phyloP scores from a whole-genome alignment of 2,329 filamentous ascomycete species.

The Alternaria metachromatica region DNA sequence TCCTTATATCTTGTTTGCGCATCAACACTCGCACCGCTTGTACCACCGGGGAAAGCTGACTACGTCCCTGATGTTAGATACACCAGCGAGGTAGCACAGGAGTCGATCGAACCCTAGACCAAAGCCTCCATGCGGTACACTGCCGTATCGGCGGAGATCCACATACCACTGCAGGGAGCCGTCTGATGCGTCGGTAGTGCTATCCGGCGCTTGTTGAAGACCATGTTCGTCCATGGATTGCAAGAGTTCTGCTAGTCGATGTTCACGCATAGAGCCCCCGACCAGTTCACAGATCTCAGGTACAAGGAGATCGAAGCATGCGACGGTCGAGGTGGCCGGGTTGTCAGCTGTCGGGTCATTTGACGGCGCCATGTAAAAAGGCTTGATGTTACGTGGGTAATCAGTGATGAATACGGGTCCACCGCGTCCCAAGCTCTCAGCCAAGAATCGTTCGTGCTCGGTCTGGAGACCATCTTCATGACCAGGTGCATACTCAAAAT shows the following conservation, averaged over 20 bases:
- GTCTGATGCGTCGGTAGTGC: slow-evolving; percentile 25
- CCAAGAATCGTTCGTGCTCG: slow-evolving; percentile 91
- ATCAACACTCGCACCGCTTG: slow-evolving; percentile 60
- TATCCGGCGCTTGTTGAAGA: slow-evolving; percentile 54
- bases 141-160: slow-evolving; percentile 88
- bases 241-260: slow-evolving; percentile 71
- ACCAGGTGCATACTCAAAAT: slow-evolving; percentile 71
- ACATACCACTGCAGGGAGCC: slow-evolving; percentile 78
- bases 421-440: slow-evolving; percentile 67
- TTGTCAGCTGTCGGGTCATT: slow-evolving; percentile 15
- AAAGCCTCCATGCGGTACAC: slow-evolving; percentile 88
- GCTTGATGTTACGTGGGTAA: slow-evolving; percentile 88
- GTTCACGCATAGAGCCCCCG: slow-evolving; percentile 88
- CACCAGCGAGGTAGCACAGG: slow-evolving; percentile 80
- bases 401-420: slow-evolving; percentile 88
- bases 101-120: slow-evolving; percentile 89
- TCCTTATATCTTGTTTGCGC: slow-evolving; percentile 7
- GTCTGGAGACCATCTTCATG: slow-evolving; percentile 82
- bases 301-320: slow-evolving; percentile 89
- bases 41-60: slow-evolving; percentile 82
- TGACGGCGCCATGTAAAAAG: slow-evolving; percentile 81
- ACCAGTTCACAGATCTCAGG: slow-evolving; percentile 86
- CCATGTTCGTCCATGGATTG: slow-evolving; percentile 74
- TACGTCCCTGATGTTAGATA: slow-evolving; percentile 82
- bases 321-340: slow-evolving; percentile 64